Base-by-base conservation (phyloP, 208 protist genomes). In the Chromosphaera perkinsii region DNA sequence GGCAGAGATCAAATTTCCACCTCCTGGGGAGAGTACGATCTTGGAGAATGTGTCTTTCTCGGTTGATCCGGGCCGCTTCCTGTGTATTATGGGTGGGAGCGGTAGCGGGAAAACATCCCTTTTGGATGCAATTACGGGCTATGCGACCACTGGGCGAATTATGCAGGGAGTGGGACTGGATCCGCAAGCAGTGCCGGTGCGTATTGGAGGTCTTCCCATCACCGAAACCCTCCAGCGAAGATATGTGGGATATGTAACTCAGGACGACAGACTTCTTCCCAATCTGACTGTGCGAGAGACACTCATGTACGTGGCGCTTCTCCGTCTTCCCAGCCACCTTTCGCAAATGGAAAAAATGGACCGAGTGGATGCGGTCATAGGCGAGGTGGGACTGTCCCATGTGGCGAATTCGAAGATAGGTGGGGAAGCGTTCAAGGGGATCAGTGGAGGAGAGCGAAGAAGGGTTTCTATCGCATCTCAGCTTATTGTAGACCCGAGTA, bases 51-150 rank as follows among this genome's bases (percentile, higher is more conserved):
- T 72, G n/a, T 62, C 51, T 47, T 49, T 35, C 5, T 1, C 54
- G 9, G 49, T 67, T 32, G 22, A 26, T 42, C 73, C 73, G 22
- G 73, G 73, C 48, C 48, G 47, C 24, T 33, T 71, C 43, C 59
- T 75, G 20, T 68, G 63, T 1, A 79, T 75, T 48, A 74, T 72
- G 66, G 74, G 74, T 1, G 62, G 62, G 7, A 63, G 55, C 4
- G 74, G 74, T 4, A 31, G 47, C 9, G 73, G 73, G 7, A 78
- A 74, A 45, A 66, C 67, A 2, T 57, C 57, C 14, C 57, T 78
- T 17, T 54, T 73, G 22, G 51, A 72, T 51, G n/a, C n/a, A n/a
- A n/a, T n/a, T n/a, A n/a, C n/a, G n/a, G n/a, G n/a, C n/a, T n/a
- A n/a, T n/a, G n/a, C n/a, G n/a, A n/a, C n/a, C n/a, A n/a, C n/a